phyloP scores from a whole-genome alignment of 2,329 filamentous ascomycete genomes.

The Bertia moriformis region DNA sequence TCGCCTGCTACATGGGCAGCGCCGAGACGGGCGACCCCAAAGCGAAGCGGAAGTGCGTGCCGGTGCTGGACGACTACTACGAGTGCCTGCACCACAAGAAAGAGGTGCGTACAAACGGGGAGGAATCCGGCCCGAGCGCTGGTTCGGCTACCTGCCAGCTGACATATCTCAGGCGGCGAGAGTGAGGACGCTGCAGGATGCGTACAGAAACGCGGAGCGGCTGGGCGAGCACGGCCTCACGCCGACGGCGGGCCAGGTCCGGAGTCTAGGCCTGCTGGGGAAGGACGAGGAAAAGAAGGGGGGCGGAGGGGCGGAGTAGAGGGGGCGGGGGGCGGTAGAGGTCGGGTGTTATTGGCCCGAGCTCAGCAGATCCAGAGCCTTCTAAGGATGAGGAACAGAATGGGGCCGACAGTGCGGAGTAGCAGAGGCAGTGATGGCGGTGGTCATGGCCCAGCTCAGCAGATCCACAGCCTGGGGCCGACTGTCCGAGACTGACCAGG shows the following conservation, averaged over 20 bases:
- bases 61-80: constrained; percentile 88
- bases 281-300: constrained; percentile 78
- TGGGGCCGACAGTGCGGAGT: no score
- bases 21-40: constrained; percentile 62
- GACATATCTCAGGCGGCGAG: constrained; percentile 66
- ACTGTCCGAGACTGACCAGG: no score
- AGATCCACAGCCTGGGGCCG: no score
- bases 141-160: constrained; percentile 4
- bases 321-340: no score
- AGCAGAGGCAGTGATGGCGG: no score
- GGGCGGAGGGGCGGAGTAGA: no score
- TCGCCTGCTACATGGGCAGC: constrained; percentile 96
- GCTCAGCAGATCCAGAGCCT: no score
- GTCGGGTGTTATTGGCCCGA: no score
- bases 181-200: constrained; percentile 64
- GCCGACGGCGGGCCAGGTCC: constrained; percentile 73
- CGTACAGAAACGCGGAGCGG: constrained; percentile 68
- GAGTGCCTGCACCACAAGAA: constrained; percentile 98
- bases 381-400: no score
- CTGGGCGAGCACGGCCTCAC: constrained; percentile 65
- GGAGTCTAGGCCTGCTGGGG: constrained; percentile 69
- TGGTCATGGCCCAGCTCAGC: no score
- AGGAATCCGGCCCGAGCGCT: background rate
- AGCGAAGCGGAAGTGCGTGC: constrained; percentile 76
- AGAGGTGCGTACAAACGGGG: constrained; percentile 83